Evolutionary conservation across 495 filamentous ascomycete species (phyloP).

Genomic region (Opeltia flavorubescens): DNA sequence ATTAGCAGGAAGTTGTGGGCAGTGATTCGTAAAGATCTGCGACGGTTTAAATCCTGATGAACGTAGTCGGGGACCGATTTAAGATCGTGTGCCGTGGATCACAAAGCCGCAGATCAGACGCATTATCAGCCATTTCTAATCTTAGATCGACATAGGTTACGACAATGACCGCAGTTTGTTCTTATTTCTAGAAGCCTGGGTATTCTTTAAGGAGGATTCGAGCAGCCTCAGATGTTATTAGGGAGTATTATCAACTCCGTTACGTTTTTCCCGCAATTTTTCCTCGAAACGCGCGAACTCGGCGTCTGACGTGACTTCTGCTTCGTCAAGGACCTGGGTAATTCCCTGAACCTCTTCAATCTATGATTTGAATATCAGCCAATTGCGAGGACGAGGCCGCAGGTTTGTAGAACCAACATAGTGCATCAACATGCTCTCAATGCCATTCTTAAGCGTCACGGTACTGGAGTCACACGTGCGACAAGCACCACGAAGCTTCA

Average conservation of each 20-base stretch:
- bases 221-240: not conserved
- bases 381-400: not conserved
- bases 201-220: too few species aligned
- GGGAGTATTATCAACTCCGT: constrained; percentile 39
- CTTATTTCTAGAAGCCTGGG: not conserved
- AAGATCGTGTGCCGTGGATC: too few species aligned
- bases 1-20: too few species aligned
- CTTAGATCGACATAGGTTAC: too few species aligned
- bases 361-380: constrained; percentile 42
- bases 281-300: constrained; percentile 97
- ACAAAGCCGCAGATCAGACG: too few species aligned
- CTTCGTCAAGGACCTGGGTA: constrained; percentile 76
- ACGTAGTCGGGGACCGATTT: too few species aligned
- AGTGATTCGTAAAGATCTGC: too few species aligned
- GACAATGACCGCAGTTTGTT: not conserved
- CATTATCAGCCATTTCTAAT: too few species aligned
- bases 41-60: too few species aligned
- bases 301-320: constrained; percentile 77
- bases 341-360: constrained; percentile 95
- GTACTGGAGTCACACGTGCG: constrained; percentile 93
- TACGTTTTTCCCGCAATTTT: constrained; percentile 72
- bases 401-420: constrained; percentile 36
- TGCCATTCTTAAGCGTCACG: constrained; percentile 88
- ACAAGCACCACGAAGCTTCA: constrained; percentile 88
- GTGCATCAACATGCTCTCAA: constrained; percentile 94